Evolutionary conservation across 2,329 filamentous ascomycete genomes (phyloP), one percentile per base, ranked within the genome.

Genomic region (Pseudopithomyces maydicus): DNA sequence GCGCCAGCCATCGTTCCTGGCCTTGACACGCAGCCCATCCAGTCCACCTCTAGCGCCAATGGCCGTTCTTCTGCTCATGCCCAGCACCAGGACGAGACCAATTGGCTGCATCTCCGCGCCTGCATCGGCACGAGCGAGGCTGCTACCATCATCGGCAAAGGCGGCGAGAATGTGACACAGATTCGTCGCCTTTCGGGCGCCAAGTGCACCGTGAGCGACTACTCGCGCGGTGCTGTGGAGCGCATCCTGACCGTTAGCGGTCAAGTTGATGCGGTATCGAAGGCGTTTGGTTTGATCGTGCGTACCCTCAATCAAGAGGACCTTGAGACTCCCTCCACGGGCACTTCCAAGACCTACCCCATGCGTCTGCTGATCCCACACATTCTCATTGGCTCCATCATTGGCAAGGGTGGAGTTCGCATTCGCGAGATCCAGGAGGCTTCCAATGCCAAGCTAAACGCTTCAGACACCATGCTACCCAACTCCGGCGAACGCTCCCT

Each of bases 361-460:
- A 88, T 99, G 53, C 92, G 95, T 67, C 88, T 99, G 49, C 87
- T 99, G 54, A 92, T 99, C 67, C 95, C 95, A 17, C 95, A 98
- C 74, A 95, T 99, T 69, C 85, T 99, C 56, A 99, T 99, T 70
- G 95, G 95, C 51, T 97, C 94, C 58, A 98, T 99, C 78, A 99
- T 99, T 77, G 95, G 95, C 71, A 99, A 99, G 82, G 92, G 90
- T 62, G 95, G 95, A 65, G 90, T 93, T 57, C 89, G 95, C 63
- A 99, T 99, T 75, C 92, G 95, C 64, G 95, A 99, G 80, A 99
- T 99, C 61, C 95, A 99, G 77, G 95, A 99, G 75, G 93, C 93
- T 19, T 99, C 95, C 15, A 96, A 96, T 58, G 95, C 95, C 52
- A 90, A 96, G 61, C 85, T 99, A 44, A 99, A 99, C 77, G 95